A percentile compares a stretch with the other conserved stretches of the same genome.
These are phyloP conservation scores for Epichloe gansuensis DNA, from an alignment of 2,329 filamentous ascomycete species.

Conservation along the genomic window DNA sequence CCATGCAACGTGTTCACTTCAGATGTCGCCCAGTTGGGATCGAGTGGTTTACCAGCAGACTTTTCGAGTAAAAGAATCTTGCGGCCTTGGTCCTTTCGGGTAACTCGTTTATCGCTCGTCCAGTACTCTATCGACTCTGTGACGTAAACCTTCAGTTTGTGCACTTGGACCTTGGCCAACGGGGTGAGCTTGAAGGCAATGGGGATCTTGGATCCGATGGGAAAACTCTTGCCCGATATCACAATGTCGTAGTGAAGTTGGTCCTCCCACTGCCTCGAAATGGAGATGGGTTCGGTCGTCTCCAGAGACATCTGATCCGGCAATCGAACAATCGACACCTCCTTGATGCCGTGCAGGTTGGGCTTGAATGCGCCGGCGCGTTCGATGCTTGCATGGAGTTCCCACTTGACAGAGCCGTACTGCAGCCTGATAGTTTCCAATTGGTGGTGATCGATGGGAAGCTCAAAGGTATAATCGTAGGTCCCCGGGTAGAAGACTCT, in stretches of 20 bases:
- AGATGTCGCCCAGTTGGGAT: slow-evolving; percentile 61
- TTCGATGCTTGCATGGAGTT: slow-evolving; percentile 74
- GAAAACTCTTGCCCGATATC: slow-evolving; percentile 91
- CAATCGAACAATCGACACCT: slow-evolving; percentile 72
- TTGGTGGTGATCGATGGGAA: slow-evolving; percentile 78
- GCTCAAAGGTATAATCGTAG: slow-evolving; percentile 64
- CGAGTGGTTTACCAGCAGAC: slow-evolving; percentile 63
- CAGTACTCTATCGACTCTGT: slow-evolving; percentile 89
- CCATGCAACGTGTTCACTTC: slow-evolving; percentile 67
- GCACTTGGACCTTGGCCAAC: slow-evolving; percentile 83
- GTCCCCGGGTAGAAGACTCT: slow-evolving; percentile 68
- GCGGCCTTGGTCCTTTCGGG: slow-evolving; percentile 69
- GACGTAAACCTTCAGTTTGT: slow-evolving; percentile 82
- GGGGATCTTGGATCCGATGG: slow-evolving; percentile 74
- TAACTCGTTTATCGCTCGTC: slow-evolving; percentile 74
- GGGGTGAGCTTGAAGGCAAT: slow-evolving; percentile 92
- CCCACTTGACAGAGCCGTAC: slow-evolving; percentile 77
- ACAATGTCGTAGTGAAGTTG: slow-evolving; percentile 93
- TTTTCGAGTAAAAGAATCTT: slow-evolving; percentile 87
- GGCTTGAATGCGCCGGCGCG: slow-evolving; percentile 82
- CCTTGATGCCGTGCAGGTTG: slow-evolving; percentile 70
- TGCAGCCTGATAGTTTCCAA: slow-evolving; percentile 83
- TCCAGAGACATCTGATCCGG: slow-evolving; percentile 82
- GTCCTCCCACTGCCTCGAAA: slow-evolving; percentile 88
- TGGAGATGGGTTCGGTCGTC: slow-evolving; percentile 85